Base-by-base conservation (phyloP, 805 yeast genomes). In the Metschnikowia cerradonensis region DNA sequence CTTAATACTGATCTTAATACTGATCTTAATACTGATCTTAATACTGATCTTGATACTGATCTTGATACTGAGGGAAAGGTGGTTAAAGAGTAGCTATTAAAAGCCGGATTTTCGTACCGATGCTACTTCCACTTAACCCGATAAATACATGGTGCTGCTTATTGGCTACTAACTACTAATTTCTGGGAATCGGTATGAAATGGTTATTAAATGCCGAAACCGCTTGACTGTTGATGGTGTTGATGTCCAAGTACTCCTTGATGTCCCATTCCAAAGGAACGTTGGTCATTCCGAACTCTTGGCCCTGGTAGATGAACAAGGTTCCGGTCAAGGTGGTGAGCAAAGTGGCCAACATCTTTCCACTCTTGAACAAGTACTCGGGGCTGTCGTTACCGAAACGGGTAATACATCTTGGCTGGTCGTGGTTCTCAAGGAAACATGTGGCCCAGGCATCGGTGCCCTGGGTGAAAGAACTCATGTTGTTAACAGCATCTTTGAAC, bases 391-490 rank as follows among this genome's bases (percentile, higher is more conserved):
- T 70, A 43, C 81, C 82, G 60, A 78, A 80, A 58, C 84, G 70
- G 14, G 81, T 65, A 37, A 79, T 73, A 32, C 76, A 67, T 60
- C 84, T 71, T 13, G 84, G 78, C 58, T 78, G 84, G 64, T 81
- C 85, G 60, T 81, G 86, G 60, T 81, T 81, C 62, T 81, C 86
- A 51, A 76, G 61, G 64, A 75, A 80, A 17, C 73, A 71, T 14
- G 84, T 77, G 32, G 79, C 64, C 85, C 86, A 81, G 15, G 81
- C 81, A 55, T 80, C 84, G 15, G 80, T 73, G 19, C 64, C 76
- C 45, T 76, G 73, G 52, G 73, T 67, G 56, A 76, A 76, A 6
- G 60, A 62, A 51, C 69, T 63, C 58, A 68, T 68, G 19, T 52
- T 63, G 41, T 61, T 51, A 36, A 76, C 56, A 7, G 77, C 74